Base-by-base conservation (phyloP, 2,329 filamentous ascomycete genomes). In the Didymella arachidicola region DNA sequence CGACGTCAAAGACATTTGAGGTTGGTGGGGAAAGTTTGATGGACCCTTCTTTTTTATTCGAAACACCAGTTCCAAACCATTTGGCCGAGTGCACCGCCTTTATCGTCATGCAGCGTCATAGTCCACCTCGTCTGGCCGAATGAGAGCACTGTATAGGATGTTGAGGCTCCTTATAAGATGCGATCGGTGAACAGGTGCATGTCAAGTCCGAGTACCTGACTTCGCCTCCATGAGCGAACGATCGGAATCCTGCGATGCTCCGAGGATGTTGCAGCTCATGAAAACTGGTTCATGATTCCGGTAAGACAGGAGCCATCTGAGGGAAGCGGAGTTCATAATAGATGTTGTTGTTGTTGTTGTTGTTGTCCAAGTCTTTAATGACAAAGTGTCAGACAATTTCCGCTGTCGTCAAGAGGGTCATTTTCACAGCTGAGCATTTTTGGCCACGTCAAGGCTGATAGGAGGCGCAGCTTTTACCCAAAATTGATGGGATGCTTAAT, bases 41-140 rank as follows among this genome's bases (percentile, higher is more conserved):
- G 42, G 48, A 48, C 48, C 55, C 10, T 53, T 47, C 3, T 41
- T 43, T 12, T 57, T 25, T 53, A 57, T 53, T 39, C 44, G 55
- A 58, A 58, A 58, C 55, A 34, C 29, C 29, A 48, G 38, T 22
- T 25, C 32, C 38, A 26, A 18, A 44, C 18, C 49, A 45, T 22
- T 32, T 32, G 44, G 55, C 38, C 49, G 49, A 58, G 49, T 53
- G n/a, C 44, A 36, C 38, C 29, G 30, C 44, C 22, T 7, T 44
- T 7, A 19, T 12, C 38, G 49, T 52, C 42, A 39, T 49, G 25
- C 30, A 25, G 12, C 44, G 30, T 44, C 29, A 53, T 49, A 32
- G 3, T 16, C 26, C 16, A 29, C 11, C 10, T 27, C 19, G 5
- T 12, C 10, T 22, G 7, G 29, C 34, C 19, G 26, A 19, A 6